A percentile compares a stretch with the other conserved stretches of the same genome.
phyloP scores from a whole-genome alignment of 306 rosid genomes.

The Sicyos baderoa region DNA sequence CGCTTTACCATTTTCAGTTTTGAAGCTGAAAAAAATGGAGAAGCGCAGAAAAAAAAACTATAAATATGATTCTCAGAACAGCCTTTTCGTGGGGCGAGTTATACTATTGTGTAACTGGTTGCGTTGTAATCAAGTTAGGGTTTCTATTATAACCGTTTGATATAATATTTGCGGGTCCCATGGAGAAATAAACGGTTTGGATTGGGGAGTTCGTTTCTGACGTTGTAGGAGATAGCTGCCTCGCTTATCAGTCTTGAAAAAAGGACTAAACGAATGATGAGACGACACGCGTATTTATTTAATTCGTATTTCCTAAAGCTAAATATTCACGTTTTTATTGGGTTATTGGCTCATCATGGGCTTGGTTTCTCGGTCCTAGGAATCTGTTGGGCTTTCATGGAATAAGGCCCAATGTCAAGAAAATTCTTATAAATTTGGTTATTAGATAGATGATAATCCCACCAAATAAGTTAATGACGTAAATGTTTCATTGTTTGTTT shows the following conservation, averaged over 20 bases:
- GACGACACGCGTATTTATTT: not conserved
- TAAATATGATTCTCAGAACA: not conserved
- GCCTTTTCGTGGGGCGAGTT: not conserved
- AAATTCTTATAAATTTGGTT: too few relatives aligned
- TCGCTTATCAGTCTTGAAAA: not conserved
- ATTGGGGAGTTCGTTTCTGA: not conserved
- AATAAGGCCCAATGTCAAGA: too few relatives aligned
- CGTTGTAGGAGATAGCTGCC: not conserved
- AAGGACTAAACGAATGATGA: not conserved
- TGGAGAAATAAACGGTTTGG: not conserved
- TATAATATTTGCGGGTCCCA: not conserved
- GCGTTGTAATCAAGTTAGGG: not conserved
- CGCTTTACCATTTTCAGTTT: slow-evolving; percentile 31
- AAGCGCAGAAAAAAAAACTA: not conserved
- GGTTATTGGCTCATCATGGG: too few relatives aligned
- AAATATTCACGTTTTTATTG: not conserved
- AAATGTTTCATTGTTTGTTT: too few relatives aligned
- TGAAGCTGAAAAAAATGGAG: not conserved
- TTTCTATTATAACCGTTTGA: not conserved
- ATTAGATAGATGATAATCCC: too few relatives aligned
- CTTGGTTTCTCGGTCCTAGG: too few relatives aligned
- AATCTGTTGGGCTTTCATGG: too few relatives aligned
- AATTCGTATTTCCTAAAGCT: not conserved
- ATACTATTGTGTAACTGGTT: not conserved
- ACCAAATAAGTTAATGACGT: too few relatives aligned